Conservation (phyloP, 2,329 filamentous ascomycete species). For the Hirsutella minnesotensis region DNA sequence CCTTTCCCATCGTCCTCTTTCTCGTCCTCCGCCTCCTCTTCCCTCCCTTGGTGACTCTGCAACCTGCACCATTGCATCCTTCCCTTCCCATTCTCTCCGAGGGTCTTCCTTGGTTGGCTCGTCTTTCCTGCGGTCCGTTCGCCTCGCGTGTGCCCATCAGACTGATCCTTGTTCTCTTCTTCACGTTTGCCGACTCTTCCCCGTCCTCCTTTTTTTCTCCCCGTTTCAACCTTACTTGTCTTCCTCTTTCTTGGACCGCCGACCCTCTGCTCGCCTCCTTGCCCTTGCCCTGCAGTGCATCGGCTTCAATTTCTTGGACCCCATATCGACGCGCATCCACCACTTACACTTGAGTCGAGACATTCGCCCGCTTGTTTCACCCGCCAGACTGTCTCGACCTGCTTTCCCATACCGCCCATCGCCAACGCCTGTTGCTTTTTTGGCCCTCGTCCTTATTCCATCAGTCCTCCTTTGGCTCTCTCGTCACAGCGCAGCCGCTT, state of each 20-base stretch:
- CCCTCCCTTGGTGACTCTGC: background rate
- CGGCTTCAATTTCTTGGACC: background rate
- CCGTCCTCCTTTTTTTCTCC: background rate
- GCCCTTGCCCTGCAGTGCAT: background rate
- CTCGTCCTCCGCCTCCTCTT: background rate
- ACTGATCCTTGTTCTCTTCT: background rate
- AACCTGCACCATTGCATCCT: background rate
- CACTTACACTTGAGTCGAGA: slow-evolving; percentile 4
- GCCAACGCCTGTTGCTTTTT: background rate
- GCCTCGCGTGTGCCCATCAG: background rate
- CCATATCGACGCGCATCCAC: background rate
- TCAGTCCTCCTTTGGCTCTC: background rate
- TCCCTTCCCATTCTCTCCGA: background rate
- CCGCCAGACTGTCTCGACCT: background rate
- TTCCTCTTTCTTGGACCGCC: background rate
- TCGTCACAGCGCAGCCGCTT: background rate
- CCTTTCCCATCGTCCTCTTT: background rate
- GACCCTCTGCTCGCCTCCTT: background rate
- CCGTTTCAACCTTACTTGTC: background rate
- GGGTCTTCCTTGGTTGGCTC: background rate
- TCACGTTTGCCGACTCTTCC: no score
- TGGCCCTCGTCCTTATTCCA: slow-evolving; percentile 2
- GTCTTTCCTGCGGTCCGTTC: background rate
- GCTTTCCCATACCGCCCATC: background rate
- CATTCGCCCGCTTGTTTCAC: background rate